Evolutionary conservation across 257 asterid species (phyloP), one percentile per base, ranked within the genome.

Genomic region (Avicennia marina): DNA sequence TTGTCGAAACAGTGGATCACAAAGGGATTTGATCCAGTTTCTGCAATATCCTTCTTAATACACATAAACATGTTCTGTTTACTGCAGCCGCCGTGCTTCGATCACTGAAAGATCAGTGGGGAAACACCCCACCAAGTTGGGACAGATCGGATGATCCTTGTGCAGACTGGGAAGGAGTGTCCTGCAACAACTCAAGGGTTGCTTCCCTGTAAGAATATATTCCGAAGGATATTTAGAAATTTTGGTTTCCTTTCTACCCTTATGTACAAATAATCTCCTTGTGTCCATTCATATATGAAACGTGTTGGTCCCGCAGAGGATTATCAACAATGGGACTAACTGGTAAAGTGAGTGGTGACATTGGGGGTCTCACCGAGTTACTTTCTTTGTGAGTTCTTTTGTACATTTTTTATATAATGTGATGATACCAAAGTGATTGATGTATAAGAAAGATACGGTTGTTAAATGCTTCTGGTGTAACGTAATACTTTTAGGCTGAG

Each of bases 91-190:
- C 86, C 0, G 89, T 82, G 51, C 95, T 89, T 47, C 76, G 77
- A 7, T 90, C 97, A 10, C 70, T 90, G 55, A 90, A 84, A 74
- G 86, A 76, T 50, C 91, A 82, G 57, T 86, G 95, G 97, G 47
- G 70, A 39, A 77, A 79, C 61, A 75, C 76, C 7, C 97, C 97
- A 4, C 93, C 88, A 3, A 84, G 81, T 56, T 90, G 97, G 97
- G 78, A 66, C 13, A 71, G 55, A 33, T 78, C 93, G 0, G 85
- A 82, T 62, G 95, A 90, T 81, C 95, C 97, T 43, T 90, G 97
- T 31, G 76, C 70, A 38, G 57, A 42, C 0, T 90, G 97, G 97
- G 97, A 90, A 29, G 97, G 97, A 47, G 78, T 90, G 49, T 61
- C 82, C 50, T 90, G 97, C 71, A 82, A 77, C 71, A 70, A 66